phyloP scores from a whole-genome alignment of 164 flowering plant genomes.

The Nymphaea colorata region DNA sequence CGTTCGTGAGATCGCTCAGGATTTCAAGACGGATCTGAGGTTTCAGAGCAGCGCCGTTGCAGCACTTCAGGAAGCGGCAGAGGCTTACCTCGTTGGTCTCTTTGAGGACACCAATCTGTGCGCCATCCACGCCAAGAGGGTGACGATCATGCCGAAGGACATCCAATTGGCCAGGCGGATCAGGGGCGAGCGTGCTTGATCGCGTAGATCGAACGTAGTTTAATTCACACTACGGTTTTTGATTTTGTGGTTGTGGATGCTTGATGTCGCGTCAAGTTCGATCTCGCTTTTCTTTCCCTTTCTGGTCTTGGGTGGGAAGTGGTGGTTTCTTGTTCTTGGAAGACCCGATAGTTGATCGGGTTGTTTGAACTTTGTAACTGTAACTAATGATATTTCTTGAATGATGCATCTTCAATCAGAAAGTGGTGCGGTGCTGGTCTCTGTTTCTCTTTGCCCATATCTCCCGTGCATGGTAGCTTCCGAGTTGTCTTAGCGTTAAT shows the following conservation, averaged over 20 bases:
- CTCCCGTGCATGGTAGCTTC: no score
- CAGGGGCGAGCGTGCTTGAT: constrained; percentile 1
- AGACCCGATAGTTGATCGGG: no score
- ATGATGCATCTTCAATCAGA: no score
- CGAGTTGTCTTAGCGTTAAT: no score
- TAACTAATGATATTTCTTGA: no score
- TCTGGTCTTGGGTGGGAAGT: not conserved
- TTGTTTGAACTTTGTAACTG: no score
- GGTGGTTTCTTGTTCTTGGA: not conserved
- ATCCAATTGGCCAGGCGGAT: not conserved
- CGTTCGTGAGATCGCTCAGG: constrained; percentile 3
- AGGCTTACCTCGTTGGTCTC: constrained; percentile 7
- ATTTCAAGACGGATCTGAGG: constrained; percentile 9
- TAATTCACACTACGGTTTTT: not conserved
- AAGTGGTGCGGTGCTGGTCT: no score
- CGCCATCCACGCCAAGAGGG: constrained; percentile 10
- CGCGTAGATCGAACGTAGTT: not conserved
- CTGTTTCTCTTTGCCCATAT: no score
- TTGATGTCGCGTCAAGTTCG: no score
- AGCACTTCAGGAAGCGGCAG: constrained; percentile 6
- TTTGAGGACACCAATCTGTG: constrained; percentile 8
- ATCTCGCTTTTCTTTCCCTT: not conserved
- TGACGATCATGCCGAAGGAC: constrained; percentile 2
- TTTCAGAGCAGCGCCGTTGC: constrained; percentile 11
- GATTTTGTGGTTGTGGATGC: not conserved